Base-by-base conservation (phyloP, 2,329 filamentous ascomycete genomes). In the Helminthosporium solani region DNA sequence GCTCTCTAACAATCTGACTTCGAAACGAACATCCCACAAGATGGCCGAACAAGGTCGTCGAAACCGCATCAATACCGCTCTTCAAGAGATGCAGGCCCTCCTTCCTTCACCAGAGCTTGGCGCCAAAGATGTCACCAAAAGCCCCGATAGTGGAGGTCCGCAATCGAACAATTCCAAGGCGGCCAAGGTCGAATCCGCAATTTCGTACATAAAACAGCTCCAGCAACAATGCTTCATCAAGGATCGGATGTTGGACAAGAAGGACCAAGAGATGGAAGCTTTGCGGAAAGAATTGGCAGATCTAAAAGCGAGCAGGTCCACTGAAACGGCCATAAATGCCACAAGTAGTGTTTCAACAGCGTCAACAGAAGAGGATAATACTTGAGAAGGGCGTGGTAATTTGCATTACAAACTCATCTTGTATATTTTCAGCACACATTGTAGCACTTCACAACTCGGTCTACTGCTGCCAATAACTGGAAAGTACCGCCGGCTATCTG, bases 11-110 rank as follows among this genome's bases (percentile, higher is more conserved):
- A 96, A 96, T 55, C 75, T 99, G 20, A 96, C 91, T 0, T 96
- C 90, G 2, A 99, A 99, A 75, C 86, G 92, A 42, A 97, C 94
- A 2, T 96, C 90, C 34, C 94, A 99, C 75, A 99, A 99, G 72
- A 89, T 99, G 56, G 94, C 94, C 15, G 94, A 99, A 72, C 94
- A 99, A 73, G 94, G 94, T 6, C 84, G 94, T 38, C 80, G 94
- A 48, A 97, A 99, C 66, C 84, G 94, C 38, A 97, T 99, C 72
- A 99, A 99, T 67, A 87, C 85, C 43, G 94, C 94, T 0, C 76
- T 99, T 18, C 89, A 92, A 58, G 87, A 96, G 68, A 96, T 99
- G 69, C 90, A 94, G 40, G 80, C 84, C 0, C 77, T 99, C 2
- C 75, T 99, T n/a, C 92, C 94, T 0, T 69, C 75, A 0, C 74